These are phyloP conservation scores for Aureobasidium uvarum DNA, from an alignment of 2,329 filamentous ascomycete species.

Conservation along the genomic window DNA sequence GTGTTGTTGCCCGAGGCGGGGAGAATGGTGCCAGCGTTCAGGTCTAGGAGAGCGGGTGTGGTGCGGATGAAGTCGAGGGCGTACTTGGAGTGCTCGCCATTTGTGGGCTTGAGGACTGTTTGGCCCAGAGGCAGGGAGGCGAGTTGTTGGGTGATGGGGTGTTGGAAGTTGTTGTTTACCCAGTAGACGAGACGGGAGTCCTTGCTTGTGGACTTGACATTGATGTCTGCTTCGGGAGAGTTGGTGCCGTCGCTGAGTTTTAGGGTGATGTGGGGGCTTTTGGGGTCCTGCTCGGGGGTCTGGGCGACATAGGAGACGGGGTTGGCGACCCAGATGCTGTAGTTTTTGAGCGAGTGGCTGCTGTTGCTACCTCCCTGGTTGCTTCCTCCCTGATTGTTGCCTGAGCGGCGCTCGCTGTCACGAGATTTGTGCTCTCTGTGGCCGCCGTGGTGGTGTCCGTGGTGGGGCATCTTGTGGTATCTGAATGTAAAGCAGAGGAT, in stretches of 20 bases:
- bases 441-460: slow-evolving; percentile 10
- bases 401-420: background rate
- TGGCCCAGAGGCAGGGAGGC: slow-evolving; percentile 34
- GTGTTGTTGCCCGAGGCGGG: slow-evolving; percentile 32
- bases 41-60: slow-evolving; percentile 28
- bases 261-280: slow-evolving; percentile 37
- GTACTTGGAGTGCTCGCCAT: slow-evolving; percentile 26
- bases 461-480: slow-evolving; percentile 1
- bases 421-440: slow-evolving; percentile 6
- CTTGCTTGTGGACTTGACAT: slow-evolving; percentile 37
- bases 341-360: background rate
- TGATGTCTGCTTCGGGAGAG: slow-evolving; percentile 36
- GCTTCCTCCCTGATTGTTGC: background rate
- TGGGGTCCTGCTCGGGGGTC: slow-evolving; percentile 29
- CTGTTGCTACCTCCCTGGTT: background rate
- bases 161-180: slow-evolving; percentile 35
- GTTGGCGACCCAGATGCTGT: slow-evolving; percentile 16
- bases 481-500: background rate
- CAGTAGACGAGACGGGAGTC: slow-evolving; percentile 39
- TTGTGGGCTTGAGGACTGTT: slow-evolving; percentile 30
- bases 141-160: slow-evolving; percentile 34
- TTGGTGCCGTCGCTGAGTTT: slow-evolving; percentile 33
- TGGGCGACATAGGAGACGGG: slow-evolving; percentile 28
- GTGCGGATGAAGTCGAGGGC: slow-evolving; percentile 33
- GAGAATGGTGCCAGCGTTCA: slow-evolving; percentile 30